A percentile compares a stretch with the other conserved stretches of the same genome.
These are phyloP conservation scores for Gardenia jasminoides DNA, from an alignment of 257 asterid species.

Conservation along the genomic window DNA sequence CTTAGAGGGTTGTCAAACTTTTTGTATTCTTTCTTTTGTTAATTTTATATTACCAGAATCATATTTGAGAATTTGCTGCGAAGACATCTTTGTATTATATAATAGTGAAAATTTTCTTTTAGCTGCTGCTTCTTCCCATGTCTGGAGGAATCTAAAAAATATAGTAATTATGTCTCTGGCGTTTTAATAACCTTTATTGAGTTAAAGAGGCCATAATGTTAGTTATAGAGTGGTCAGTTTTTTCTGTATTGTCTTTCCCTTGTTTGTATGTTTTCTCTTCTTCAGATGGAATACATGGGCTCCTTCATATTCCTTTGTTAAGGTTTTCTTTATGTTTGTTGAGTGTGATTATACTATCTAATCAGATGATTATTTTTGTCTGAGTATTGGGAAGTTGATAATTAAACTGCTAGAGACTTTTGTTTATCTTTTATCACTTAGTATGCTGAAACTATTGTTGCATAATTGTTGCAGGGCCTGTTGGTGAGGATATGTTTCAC, in stretches of 20 bases:
- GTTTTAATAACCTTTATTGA: background rate
- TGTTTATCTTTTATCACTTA: background rate
- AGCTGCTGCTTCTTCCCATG: background rate
- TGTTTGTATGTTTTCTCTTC: background rate
- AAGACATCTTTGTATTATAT: background rate
- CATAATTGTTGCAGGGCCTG: slow-evolving; percentile 48
- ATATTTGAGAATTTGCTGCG: background rate
- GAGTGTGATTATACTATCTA: background rate
- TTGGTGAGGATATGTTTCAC: slow-evolving; percentile 73
- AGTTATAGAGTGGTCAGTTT: background rate
- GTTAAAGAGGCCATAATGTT: background rate
- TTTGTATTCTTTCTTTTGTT: background rate
- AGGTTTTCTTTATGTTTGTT: background rate
- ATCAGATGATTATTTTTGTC: background rate
- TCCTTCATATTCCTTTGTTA: background rate
- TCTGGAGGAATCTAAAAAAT: background rate
- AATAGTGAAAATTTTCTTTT: background rate
- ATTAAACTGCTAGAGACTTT: background rate
- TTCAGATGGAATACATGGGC: background rate
- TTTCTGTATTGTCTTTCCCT: background rate
- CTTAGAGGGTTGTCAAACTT: background rate
- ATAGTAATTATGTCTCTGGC: background rate
- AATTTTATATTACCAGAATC: background rate
- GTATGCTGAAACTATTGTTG: background rate
- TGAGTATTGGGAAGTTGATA: background rate